A percentile compares a stretch with the other conserved stretches of the same genome.
Evolutionary conservation across 2,329 filamentous ascomycete species (phyloP).

Genomic region (Aspergillus sp.): DNA sequence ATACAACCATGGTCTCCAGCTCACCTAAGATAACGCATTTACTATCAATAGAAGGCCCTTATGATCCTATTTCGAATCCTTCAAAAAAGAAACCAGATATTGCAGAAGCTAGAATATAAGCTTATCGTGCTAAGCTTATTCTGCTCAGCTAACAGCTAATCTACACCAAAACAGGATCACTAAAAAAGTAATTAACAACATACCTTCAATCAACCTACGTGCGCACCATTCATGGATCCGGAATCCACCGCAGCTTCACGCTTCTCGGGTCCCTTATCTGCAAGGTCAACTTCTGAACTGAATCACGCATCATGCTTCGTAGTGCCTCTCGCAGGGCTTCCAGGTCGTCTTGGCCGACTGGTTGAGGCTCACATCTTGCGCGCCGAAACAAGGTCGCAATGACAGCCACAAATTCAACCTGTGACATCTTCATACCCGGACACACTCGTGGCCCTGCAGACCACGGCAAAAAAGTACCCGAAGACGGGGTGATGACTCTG

Average conservation of each 20-base stretch:
- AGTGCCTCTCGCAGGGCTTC: not conserved
- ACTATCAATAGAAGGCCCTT: too few species aligned
- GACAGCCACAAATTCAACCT: slow-evolving; percentile 55
- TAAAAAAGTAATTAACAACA: not conserved
- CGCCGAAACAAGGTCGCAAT: slow-evolving; percentile 42
- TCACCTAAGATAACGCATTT: too few species aligned
- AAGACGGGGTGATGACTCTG: slow-evolving; percentile 33
- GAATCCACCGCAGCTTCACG: not conserved
- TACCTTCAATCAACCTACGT: too few species aligned
- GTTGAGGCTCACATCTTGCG: slow-evolving; percentile 21
- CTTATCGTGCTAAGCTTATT: too few species aligned
- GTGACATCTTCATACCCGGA: slow-evolving; percentile 55
- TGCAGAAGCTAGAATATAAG: too few species aligned
- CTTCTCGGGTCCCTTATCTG: not conserved
- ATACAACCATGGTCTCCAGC: too few species aligned
- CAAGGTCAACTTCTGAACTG: not conserved
- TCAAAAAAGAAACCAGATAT: not conserved
- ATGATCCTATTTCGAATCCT: too few species aligned
- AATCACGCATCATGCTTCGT: not conserved
- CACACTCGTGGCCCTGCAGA: slow-evolving; percentile 50
- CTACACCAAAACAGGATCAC: not conserved
- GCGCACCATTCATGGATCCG: not conserved
- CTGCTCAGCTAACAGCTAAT: too few species aligned
- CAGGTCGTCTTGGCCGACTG: not conserved
- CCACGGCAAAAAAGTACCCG: slow-evolving; percentile 50